Evolutionary conservation across 176 grass and related monocot species (phyloP), one percentile per base, ranked within the genome.

Genomic region (Eremochloa ophiuroides): DNA sequence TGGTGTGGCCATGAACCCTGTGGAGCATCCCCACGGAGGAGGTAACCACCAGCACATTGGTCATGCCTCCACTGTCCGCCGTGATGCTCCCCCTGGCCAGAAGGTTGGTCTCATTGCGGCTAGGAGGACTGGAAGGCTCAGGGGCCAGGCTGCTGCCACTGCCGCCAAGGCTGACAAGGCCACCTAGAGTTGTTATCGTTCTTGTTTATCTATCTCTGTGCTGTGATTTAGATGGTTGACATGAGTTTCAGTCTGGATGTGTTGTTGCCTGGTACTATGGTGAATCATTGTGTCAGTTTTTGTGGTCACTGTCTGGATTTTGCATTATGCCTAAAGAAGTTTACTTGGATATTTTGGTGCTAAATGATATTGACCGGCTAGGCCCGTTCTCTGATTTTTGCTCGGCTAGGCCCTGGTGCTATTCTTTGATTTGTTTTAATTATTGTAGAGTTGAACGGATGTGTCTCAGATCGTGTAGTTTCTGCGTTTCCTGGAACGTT

Each of bases 11-110:
- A 97, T 97, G 94, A 97, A 97, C 62, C 94, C 94, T 0, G 94
- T 97, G 0, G 94, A 97, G 84, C 94, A 97, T 94, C 94, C 94
- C 70, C 94, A 97, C 0, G 94, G 94, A 88, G 94, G 94, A 88
- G 94, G 94, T 86, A 97, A 97, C 81, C 94, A 97, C 84, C 94
- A 97, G 87, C 94, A 97, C 68, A 97, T 97, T 76, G 94, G 94
- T 75, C 94, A 97, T 0, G 94, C 94, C 39, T 97, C 94, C 27
- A 97, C 94, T 0, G 91, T 97, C 29, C 89, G 94, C 10, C 94
- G 94, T 51, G 91, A 97, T 3, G 94, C 94, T 14, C 94, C 94
- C 15, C 94, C 94, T 0, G 94, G 94, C 29, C 94, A 97, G 82
- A 97, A 94, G 89, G 91, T 92, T 0, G 94, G 94, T 90, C 94